phyloP scores from a whole-genome alignment of 2,329 filamentous ascomycete genomes.

The Pseudopithomyces maydicus region DNA sequence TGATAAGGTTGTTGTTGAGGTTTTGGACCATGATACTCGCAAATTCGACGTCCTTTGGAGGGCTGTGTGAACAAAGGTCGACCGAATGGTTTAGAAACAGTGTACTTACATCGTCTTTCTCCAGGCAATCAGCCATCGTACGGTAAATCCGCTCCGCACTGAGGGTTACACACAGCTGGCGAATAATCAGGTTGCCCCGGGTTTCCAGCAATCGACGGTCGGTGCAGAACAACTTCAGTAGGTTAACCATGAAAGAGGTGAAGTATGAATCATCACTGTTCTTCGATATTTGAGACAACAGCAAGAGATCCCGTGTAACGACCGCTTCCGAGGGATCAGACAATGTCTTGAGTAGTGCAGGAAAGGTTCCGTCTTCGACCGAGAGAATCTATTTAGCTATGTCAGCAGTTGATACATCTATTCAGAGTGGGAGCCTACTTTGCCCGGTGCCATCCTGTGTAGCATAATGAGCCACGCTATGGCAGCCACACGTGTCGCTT shows the following conservation, averaged over 20 bases:
- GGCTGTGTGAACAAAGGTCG: conserved; percentile 6
- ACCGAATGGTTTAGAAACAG: not conserved
- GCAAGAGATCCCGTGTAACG: conserved; percentile 89
- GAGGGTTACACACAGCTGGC: conserved; percentile 89
- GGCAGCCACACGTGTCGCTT: conserved; percentile 91
- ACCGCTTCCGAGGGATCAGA: conserved; percentile 95
- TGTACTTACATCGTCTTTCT: conserved; percentile 74
- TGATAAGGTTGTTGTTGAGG: conserved; percentile 98
- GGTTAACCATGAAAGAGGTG: conserved; percentile 95
- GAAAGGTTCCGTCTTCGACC: conserved; percentile 97
- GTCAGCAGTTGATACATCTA: conserved; percentile 11
- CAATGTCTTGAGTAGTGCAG: conserved; percentile 90
- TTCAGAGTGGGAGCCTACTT: conserved; percentile 58
- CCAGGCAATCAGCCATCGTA: conserved; percentile 92
- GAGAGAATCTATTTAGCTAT: conserved; percentile 62
- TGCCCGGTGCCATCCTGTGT: conserved; percentile 90
- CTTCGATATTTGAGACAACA: conserved; percentile 93
- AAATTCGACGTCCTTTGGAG: conserved; percentile 86
- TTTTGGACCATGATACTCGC: conserved; percentile 99
- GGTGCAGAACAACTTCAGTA: conserved; percentile 93
- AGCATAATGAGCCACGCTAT: conserved; percentile 98
- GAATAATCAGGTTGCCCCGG: conserved; percentile 92
- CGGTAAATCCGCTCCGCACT: conserved; percentile 95
- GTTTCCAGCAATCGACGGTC: conserved; percentile 90
- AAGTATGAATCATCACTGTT: conserved; percentile 99